Conservation (phyloP, 148 eudicot species). For the Drosera capensis region DNA sequence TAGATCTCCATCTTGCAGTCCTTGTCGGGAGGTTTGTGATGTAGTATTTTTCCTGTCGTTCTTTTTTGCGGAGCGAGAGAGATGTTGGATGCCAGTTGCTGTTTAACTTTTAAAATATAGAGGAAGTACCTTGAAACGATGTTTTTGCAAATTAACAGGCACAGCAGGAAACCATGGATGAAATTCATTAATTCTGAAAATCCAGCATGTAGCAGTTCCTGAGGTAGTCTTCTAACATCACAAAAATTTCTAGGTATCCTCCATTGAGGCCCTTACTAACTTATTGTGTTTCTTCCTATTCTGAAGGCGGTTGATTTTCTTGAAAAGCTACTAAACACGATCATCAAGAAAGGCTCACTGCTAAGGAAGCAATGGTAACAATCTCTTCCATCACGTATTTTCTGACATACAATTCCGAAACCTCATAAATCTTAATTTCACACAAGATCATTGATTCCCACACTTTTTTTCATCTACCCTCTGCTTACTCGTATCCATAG, state of each 20-base stretch:
- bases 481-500: too few relatives aligned
- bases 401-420: neutral
- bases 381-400: neutral
- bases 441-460: neutral
- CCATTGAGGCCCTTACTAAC: neutral
- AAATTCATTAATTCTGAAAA: conserved; percentile 72
- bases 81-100: neutral
- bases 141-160: conserved; percentile 26
- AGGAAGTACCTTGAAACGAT: neutral
- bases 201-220: conserved; percentile 76
- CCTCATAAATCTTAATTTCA: neutral
- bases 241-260: neutral
- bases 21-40: conserved; percentile 75
- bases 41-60: neutral
- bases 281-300: conserved; percentile 1
- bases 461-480: too few relatives aligned
- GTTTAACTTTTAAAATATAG: neutral
- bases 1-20: conserved; percentile 67
- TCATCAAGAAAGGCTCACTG: conserved; percentile 90
- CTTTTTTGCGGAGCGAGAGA: neutral
- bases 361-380: conserved; percentile 91
- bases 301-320: conserved; percentile 81
- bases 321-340: conserved; percentile 75
- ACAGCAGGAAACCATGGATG: conserved; percentile 76
- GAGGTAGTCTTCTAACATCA: conserved; percentile 27